These are phyloP conservation scores for Pseudozyma thailandica DNA, from an alignment of 1,284 basidiomycete species.

Conservation along the genomic window DNA sequence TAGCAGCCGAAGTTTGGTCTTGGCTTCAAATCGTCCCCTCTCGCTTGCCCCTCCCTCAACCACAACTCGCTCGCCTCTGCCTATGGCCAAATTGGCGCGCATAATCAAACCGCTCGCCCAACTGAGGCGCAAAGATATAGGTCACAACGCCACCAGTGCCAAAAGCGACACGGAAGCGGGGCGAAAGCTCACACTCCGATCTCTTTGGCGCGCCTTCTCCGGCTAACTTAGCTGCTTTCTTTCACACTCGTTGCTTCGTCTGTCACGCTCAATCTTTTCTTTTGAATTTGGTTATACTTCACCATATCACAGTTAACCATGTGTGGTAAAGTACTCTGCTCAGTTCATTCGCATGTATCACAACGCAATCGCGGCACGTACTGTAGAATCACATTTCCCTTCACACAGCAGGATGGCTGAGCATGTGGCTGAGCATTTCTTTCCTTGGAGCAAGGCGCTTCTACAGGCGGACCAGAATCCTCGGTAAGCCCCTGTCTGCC, in stretches of 20 bases:
- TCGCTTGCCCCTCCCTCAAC: not conserved
- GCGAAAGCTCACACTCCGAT: not conserved
- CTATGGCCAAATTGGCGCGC: too few species aligned
- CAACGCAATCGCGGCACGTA: too few species aligned
- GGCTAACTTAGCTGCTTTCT: not conserved
- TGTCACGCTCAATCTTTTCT: not conserved
- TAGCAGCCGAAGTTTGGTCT: not conserved
- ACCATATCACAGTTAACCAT: not conserved
- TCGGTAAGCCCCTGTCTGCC: conserved; percentile 1
- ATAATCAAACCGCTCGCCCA: too few species aligned
- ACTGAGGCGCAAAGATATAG: too few species aligned
- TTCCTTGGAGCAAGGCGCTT: too few species aligned
- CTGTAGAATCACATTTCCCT: too few species aligned
- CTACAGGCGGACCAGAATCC: conserved; percentile 1
- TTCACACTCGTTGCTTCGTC: not conserved
- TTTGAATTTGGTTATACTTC: too few species aligned
- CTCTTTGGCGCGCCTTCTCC: not conserved
- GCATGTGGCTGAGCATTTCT: not conserved
- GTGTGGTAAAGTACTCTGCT: too few species aligned
- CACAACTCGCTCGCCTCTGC: too few species aligned
- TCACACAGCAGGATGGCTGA: not conserved
- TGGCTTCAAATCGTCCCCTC: not conserved
- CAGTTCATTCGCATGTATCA: too few species aligned
- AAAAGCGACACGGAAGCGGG: not conserved
- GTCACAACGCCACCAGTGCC: not conserved